Base-by-base conservation (phyloP, 2,329 filamentous ascomycete genomes). In the Colletotrichum higginsianum region DNA sequence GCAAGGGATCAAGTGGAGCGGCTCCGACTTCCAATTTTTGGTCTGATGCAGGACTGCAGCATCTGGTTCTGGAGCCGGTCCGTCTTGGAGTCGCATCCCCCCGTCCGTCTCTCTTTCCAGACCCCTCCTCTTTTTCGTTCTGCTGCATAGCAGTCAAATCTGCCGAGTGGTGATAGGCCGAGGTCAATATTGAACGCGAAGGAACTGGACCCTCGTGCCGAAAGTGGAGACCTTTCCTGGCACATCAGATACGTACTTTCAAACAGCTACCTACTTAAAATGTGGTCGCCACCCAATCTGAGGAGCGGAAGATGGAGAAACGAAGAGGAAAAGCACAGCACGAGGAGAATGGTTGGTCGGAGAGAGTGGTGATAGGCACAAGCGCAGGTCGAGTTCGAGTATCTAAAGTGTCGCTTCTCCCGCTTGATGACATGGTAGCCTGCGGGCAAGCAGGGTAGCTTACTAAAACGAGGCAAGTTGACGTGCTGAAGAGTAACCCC, bases 141-240 rank as follows among this genome's bases (percentile, higher is more conserved):
- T 56, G 15, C 46, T 49, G 30, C 58, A 11, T 44, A 23, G 57
- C 46, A 16, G 18, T 61, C 38, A 21, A 55, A 69, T 68, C 65
- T 69, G 58, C 65, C 58, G 47, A 72, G 21, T 69, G 47, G 42
- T 69, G 66, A 72, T 60, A 64, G 65, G 69, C 53, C 65, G 69
- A 69, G 69, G 65, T 63, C 58, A 64, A 64, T 65, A 42, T 35
- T 47, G 46, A 26, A 53, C 35, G 21, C 44, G 46, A 63, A 56
- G 66, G 40, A 68, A 68, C 65, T 64, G 60, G 58, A 71, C 65
- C 55, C 58, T 68, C 26, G 46, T 40, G 46, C 44, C 38, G 52
- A 68, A 49, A 61, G 65, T 64, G 68, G 69, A 53, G 58, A 69
- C 58, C 53, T 72, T 58, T 58, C 69, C 53, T 68, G 52, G n/a